These are phyloP conservation scores for Aspergillus sp. DNA, from an alignment of 2,329 filamentous ascomycete genomes.

Conservation along the genomic window DNA sequence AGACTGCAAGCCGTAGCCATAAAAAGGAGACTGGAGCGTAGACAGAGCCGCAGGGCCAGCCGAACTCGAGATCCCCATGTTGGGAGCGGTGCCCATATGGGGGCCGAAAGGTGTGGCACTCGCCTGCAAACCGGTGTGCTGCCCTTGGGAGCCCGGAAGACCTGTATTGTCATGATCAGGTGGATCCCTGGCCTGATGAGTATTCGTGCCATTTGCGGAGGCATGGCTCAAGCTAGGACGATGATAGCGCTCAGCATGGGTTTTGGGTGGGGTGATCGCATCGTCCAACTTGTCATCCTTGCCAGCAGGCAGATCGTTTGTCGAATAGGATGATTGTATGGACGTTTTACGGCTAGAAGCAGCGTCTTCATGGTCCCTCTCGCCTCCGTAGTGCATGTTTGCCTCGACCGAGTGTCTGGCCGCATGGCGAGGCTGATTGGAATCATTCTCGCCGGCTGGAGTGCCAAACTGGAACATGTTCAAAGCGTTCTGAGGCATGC, in stretches of 20 bases:
- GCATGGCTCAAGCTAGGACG: conserved; percentile 75
- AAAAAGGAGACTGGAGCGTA: conserved; percentile 33
- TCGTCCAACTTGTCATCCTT: conserved; percentile 54
- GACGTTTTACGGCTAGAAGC: conserved; percentile 32
- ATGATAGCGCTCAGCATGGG: conserved; percentile 57
- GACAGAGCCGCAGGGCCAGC: conserved; percentile 24
- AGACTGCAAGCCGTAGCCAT: conserved; percentile 43
- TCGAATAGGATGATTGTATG: conserved; percentile 78
- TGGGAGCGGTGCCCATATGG: conserved; percentile 32
- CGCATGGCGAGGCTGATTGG: conserved; percentile 27
- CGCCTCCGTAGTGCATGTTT: conserved; percentile 27
- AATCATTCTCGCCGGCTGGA: conserved; percentile 19
- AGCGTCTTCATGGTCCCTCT: conserved; percentile 17
- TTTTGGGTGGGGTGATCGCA: conserved; percentile 44
- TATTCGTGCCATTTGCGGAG: conserved; percentile 55
- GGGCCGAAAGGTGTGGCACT: conserved; percentile 73
- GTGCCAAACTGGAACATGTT: conserved; percentile 30
- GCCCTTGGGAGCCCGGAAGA: conserved; percentile 45
- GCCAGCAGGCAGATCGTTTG: conserved; percentile 77
- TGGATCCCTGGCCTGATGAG: conserved; percentile 46
- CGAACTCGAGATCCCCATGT: conserved; percentile 16
- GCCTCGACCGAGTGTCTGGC: conserved; percentile 39
- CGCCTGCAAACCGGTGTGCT: conserved; percentile 67
- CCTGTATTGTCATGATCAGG: conserved; percentile 39
- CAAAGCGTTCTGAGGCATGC: conserved; percentile 47